These are phyloP conservation scores for Boletus barrowsii DNA, from an alignment of 768 basidiomycete species.

Conservation along the genomic window DNA sequence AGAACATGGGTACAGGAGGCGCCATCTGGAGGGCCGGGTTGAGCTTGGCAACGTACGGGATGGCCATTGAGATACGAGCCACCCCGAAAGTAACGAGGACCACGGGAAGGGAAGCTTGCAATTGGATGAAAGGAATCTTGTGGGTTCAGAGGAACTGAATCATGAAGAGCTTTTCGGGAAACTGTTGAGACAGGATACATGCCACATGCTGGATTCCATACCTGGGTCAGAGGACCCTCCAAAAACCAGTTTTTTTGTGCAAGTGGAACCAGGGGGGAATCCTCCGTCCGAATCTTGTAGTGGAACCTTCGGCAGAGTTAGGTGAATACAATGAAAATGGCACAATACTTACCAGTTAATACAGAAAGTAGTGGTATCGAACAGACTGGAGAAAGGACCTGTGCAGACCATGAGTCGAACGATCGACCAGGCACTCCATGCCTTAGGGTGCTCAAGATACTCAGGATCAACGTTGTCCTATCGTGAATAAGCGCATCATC, in stretches of 20 bases:
- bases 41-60: conserved; percentile 32
- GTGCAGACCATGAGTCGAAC: conserved; percentile 35
- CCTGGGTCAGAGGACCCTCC: conserved; percentile 36
- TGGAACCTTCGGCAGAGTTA: conserved; percentile 25
- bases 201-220: conserved; percentile 2
- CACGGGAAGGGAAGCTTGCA: conserved; percentile 28
- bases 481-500: conserved; percentile 4
- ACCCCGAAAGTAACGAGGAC: conserved; percentile 30
- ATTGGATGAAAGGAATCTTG: conserved; percentile 32
- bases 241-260: conserved; percentile 38
- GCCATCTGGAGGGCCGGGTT: conserved; percentile 26
- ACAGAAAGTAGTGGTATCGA: conserved; percentile 32
- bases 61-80: conserved; percentile 32
- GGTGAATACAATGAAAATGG: neutral
- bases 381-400: conserved; percentile 36
- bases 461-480: conserved; percentile 38
- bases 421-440: conserved; percentile 35
- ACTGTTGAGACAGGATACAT: neutral
- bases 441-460: conserved; percentile 31
- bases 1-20: conserved; percentile 29
- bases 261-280: conserved; percentile 29
- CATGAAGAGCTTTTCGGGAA: conserved; percentile 25
- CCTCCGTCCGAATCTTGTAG: conserved; percentile 25
- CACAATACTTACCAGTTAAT: conserved; percentile 30
- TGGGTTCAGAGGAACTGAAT: conserved; percentile 32